Evolutionary conservation across 1,139 yeast species (phyloP).

Genomic region (Pichia sp.): DNA sequence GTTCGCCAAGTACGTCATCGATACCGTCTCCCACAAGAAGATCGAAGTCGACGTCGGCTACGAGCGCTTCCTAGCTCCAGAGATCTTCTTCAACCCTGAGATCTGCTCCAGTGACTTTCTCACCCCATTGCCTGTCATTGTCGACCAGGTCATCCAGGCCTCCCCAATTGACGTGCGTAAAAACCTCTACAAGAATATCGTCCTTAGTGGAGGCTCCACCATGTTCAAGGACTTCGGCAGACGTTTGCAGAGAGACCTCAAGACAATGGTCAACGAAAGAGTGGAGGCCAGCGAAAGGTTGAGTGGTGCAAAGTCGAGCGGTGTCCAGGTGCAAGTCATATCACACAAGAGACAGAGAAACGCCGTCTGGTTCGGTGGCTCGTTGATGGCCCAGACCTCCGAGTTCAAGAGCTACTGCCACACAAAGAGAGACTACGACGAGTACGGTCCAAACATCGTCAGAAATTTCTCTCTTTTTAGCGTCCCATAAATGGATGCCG

Average conservation of each 20-base stretch:
- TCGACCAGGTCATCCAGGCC: slow-evolving; percentile 90
- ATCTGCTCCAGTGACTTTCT: slow-evolving; percentile 92
- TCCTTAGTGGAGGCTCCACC: slow-evolving; percentile 94
- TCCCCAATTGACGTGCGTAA: slow-evolving; percentile 98
- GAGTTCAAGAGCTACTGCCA: slow-evolving; percentile 96
- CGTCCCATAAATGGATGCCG: slow-evolving; percentile 53
- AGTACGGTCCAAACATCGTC: slow-evolving; percentile 94
- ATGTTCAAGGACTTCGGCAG: slow-evolving; percentile 98
- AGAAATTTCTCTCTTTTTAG: slow-evolving; percentile 93
- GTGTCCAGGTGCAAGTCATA: slow-evolving; percentile 95
- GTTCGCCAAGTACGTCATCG: slow-evolving; percentile 90
- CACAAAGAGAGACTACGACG: slow-evolving; percentile 96
- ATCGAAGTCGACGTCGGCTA: slow-evolving; percentile 88
- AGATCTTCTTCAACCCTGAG: slow-evolving; percentile 96
- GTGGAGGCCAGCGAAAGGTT: slow-evolving; percentile 74
- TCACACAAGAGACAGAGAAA: slow-evolving; percentile 96
- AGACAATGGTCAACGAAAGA: slow-evolving; percentile 82
- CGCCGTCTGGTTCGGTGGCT: slow-evolving; percentile 99
- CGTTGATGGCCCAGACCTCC: slow-evolving; percentile 91
- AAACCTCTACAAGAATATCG: slow-evolving; percentile 92
- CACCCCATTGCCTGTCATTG: slow-evolving; percentile 92
- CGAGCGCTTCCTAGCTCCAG: slow-evolving; percentile 97
- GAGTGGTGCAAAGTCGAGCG: slow-evolving; percentile 84
- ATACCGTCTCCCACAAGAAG: slow-evolving; percentile 67
- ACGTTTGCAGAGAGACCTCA: slow-evolving; percentile 92